Percentiles rank a stretch among this genome's conserved stretches.
phyloP scores from a whole-genome alignment of 306 rosid species.

The Phaseolus lunatus region DNA sequence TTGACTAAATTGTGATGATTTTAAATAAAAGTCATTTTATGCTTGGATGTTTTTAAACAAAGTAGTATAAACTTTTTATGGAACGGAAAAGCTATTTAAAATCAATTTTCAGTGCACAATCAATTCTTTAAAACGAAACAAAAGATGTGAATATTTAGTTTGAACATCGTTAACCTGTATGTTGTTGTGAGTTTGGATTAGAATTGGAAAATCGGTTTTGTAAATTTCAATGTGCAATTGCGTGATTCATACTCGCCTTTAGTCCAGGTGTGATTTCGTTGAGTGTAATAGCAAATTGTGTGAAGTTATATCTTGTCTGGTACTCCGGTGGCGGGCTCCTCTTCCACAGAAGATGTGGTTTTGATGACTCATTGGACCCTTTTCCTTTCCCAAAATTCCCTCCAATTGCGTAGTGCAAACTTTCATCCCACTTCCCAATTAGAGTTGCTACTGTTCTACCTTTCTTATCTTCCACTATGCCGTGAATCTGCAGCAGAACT shows the following conservation, averaged over 20 bases:
- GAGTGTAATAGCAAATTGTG: constrained; percentile 78
- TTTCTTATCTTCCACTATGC: constrained; percentile 76
- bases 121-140: neutral
- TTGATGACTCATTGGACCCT: constrained; percentile 60
- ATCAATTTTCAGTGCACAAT: neutral
- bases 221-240: neutral
- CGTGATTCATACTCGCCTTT: constrained; percentile 55
- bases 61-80: neutral
- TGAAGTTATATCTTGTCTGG: constrained; percentile 79
- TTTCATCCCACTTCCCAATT: constrained; percentile 96
- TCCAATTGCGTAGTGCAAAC: constrained; percentile 70
- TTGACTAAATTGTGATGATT: neutral
- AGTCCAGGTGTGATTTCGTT: constrained; percentile 83
- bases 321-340: constrained; percentile 60
- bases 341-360: constrained; percentile 74
- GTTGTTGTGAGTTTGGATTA: no score
- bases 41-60: neutral
- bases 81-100: no score
- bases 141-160: neutral
- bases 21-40: neutral
- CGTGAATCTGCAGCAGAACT: constrained; percentile 70
- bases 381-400: constrained; percentile 74
- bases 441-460: constrained; percentile 78
- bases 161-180: no score
- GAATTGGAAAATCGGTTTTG: no score